Evolutionary conservation across 768 basidiomycete species (phyloP).

Genomic region (Leccinum incarnatum): DNA sequence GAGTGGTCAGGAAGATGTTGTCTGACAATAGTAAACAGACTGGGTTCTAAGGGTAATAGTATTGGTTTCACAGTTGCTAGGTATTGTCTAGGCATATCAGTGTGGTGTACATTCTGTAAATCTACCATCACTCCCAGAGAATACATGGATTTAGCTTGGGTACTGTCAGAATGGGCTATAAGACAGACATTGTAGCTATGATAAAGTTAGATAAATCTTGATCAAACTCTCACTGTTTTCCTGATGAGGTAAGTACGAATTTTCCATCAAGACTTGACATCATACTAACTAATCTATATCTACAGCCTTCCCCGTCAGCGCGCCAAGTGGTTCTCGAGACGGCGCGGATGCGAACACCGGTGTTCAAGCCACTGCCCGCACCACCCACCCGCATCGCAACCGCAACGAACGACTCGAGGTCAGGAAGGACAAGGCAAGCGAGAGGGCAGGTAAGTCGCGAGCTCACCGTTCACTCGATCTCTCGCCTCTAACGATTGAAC

Average conservation of each 20-base stretch:
- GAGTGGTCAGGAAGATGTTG: background rate
- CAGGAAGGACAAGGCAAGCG: no score
- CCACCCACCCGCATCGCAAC: background rate
- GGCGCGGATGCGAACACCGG: background rate
- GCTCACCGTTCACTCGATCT: no score
- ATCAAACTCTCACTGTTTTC: background rate
- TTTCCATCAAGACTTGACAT: no score
- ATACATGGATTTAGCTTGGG: background rate
- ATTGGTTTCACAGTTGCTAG: background rate
- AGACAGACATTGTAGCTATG: background rate
- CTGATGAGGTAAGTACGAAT: background rate
- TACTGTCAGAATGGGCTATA: background rate
- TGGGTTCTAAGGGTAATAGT: background rate
- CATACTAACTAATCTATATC: background rate
- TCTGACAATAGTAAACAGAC: background rate
- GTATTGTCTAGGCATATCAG: background rate
- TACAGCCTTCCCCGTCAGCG: background rate
- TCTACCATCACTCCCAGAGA: background rate
- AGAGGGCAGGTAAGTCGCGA: no score
- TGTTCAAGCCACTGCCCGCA: background rate
- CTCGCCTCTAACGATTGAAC: no score
- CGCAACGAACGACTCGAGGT: no score
- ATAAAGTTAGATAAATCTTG: background rate
- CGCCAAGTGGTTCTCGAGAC: background rate
- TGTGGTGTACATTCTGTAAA: background rate